Evolutionary conservation across 169 alveolate genomes (phyloP), one percentile per base, ranked within the genome.

Genomic region (Eimeria brunetti): DNA sequence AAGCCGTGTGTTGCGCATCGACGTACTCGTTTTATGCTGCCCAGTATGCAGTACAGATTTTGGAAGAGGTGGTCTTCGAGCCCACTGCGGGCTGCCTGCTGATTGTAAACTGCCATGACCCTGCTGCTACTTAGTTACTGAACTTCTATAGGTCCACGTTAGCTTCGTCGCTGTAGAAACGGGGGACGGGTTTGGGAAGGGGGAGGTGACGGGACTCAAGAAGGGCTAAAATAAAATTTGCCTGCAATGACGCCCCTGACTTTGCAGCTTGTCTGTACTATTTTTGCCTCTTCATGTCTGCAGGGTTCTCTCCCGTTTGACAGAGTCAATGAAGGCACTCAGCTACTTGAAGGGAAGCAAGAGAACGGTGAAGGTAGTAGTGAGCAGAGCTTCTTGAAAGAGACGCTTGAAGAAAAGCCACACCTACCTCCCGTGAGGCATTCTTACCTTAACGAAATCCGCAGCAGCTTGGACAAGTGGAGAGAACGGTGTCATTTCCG

Each of bases 241-340:
- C 80, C 16, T 36, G 51, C 30, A 6, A 49, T 14, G 11, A 49
- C n/a, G 51, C 51, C 80, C 80, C 51, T 69, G n/a, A 69, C n/a
- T 36, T 8, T 36, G 80, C 80, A 69, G 27, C 51, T 14, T n/a
- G n/a, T 18, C 46, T 64, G 20, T 33, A 51, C n/a, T 30, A 16
- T 69, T 69, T 33, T 22, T 27, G 88, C 30, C 64, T 24, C 75
- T 56, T n/a, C 83, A 16, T 58, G 90, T 24, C 30, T 60, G 67
- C 91, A 91, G 95, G 95, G 95, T 2, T 76, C 95, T 9, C 84
- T 91, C 24, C 90, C 95, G 41, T 91, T 91, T 56, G 90, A 91
- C 69, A n/a, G 88, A 36, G 30, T 18, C 64, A 27, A 73, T 24
- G 56, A 73, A 51, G 36, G 46, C 71, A 33, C 7, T 18, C 33